phyloP scores from a whole-genome alignment of 495 filamentous ascomycete species.

The Glonium stellatum region DNA sequence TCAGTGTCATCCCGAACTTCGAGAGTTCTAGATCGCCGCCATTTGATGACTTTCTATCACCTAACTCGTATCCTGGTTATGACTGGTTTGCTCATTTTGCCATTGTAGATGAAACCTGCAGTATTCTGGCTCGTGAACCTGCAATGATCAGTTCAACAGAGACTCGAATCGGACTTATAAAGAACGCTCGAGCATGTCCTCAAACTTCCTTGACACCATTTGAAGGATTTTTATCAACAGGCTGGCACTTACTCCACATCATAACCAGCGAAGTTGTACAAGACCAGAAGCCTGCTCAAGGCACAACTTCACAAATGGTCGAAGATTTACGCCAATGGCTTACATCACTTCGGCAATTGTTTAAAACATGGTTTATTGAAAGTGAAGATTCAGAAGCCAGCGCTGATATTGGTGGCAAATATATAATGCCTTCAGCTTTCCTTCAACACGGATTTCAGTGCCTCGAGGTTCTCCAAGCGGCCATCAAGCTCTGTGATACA shows the following conservation, averaged over 20 bases:
- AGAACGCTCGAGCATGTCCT: not conserved
- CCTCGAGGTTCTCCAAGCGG: not conserved
- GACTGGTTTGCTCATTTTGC: not conserved
- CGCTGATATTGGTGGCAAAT: not conserved
- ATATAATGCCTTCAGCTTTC: not conserved
- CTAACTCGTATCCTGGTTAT: not conserved
- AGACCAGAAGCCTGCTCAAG: not conserved
- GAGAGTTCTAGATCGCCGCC: not conserved
- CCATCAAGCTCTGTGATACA: not conserved
- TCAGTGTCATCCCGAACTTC: constrained; percentile 9
- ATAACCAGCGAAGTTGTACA: not conserved
- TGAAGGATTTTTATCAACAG: not conserved
- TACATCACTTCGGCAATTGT: not conserved
- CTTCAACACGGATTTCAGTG: not conserved
- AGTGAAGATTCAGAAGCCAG: not conserved
- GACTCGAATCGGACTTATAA: not conserved
- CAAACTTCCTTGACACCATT: not conserved
- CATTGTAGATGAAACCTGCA: not conserved
- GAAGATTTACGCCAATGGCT: not conserved
- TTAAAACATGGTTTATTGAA: not conserved
- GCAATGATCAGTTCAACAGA: not conserved
- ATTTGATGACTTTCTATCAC: not conserved
- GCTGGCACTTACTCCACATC: not conserved
- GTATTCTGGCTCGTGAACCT: not conserved
- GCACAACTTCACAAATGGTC: not conserved